Evolutionary conservation across 2,329 filamentous ascomycete genomes (phyloP).

Genomic region (Bipolaris cookei): DNA sequence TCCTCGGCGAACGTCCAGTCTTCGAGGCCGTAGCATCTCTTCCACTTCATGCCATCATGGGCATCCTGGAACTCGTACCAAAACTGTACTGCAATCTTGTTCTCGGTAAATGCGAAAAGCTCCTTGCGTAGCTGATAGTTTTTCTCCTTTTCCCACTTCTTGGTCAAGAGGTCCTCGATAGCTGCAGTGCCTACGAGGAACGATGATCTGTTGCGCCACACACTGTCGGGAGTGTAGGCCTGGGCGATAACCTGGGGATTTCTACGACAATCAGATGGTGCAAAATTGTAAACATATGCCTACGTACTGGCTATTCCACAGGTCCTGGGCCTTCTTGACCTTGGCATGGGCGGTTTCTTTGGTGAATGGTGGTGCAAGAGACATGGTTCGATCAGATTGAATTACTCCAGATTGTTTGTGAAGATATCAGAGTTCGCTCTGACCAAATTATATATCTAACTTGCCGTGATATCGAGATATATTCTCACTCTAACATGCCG

Average conservation of each 20-base stretch:
- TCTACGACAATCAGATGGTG: slow-evolving; percentile 50
- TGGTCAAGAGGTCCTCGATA: slow-evolving; percentile 71
- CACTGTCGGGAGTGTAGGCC: slow-evolving; percentile 75
- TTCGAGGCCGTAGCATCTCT: slow-evolving; percentile 80
- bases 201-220: slow-evolving; percentile 78
- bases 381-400: slow-evolving; percentile 41
- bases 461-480: not conserved
- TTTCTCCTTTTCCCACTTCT: slow-evolving; percentile 76
- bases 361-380: slow-evolving; percentile 73
- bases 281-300: not conserved
- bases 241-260: slow-evolving; percentile 69
- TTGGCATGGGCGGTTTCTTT: slow-evolving; percentile 73
- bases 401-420: not conserved
- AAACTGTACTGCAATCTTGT: slow-evolving; percentile 87
- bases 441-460: not conserved
- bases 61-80: slow-evolving; percentile 84
- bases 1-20: slow-evolving; percentile 77
- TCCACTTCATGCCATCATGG: slow-evolving; percentile 68
- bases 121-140: slow-evolving; percentile 81
- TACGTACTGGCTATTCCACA: slow-evolving; percentile 77
- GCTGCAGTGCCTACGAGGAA: slow-evolving; percentile 73
- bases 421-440: not conserved
- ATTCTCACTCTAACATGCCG: not conserved
- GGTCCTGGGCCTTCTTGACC: slow-evolving; percentile 82
- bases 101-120: slow-evolving; percentile 75